Percentiles rank a stretch among this genome's conserved stretches.
These are phyloP conservation scores for Crepidotus variabilis DNA, from an alignment of 768 basidiomycete genomes.

Conservation along the genomic window DNA sequence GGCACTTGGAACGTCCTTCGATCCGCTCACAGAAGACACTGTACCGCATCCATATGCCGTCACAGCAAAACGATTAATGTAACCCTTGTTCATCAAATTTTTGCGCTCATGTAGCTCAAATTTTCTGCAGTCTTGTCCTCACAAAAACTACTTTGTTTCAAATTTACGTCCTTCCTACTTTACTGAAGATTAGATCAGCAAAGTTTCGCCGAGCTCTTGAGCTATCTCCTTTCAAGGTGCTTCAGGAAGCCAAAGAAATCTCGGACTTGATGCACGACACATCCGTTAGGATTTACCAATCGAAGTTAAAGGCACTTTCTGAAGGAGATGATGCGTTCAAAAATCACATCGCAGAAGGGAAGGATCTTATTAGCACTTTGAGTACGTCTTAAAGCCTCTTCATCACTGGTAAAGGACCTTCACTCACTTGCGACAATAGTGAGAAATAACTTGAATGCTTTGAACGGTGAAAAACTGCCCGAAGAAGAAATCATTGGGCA, in stretches of 20 bases:
- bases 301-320: slow-evolving; percentile 28
- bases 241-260: slow-evolving; percentile 25
- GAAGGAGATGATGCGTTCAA: slow-evolving; percentile 28
- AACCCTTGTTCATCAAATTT: not conserved
- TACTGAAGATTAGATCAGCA: slow-evolving; percentile 12
- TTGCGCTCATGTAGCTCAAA: no score
- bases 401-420: slow-evolving; percentile 6
- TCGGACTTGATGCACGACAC: slow-evolving; percentile 30
- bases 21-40: slow-evolving; percentile 20
- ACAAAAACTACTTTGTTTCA: not conserved
- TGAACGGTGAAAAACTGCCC: slow-evolving; percentile 27
- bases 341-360: slow-evolving; percentile 30
- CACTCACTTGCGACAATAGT: slow-evolving; percentile 24
- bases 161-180: not conserved
- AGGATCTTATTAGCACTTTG: slow-evolving; percentile 41
- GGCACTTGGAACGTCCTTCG: slow-evolving; percentile 34
- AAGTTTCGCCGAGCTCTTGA: slow-evolving; percentile 23
- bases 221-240: slow-evolving; percentile 23
- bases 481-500: slow-evolving; percentile 34
- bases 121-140: not conserved
- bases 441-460: slow-evolving; percentile 29
- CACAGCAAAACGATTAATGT: slow-evolving; percentile 15
- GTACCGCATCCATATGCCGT: slow-evolving; percentile 9
- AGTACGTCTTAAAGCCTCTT: no score
- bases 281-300: slow-evolving; percentile 29